Evolutionary conservation across 139 green algal species (phyloP).

Genomic region (Coelastrella sp.): DNA sequence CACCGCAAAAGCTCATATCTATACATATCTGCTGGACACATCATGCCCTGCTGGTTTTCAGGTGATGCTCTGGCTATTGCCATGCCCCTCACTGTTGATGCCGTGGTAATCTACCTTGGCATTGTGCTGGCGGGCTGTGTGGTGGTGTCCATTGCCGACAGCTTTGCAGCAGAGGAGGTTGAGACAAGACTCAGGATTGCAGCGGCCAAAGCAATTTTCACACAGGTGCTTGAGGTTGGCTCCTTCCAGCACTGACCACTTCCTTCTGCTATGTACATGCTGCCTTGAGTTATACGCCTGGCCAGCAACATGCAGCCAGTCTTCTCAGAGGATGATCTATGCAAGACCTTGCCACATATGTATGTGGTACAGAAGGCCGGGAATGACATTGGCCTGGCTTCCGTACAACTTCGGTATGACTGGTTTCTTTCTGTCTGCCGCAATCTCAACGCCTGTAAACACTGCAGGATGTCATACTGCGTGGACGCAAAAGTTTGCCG

Average conservation of each 20-base stretch:
- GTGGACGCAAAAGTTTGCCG: conserved; percentile 78
- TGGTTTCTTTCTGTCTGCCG: background rate
- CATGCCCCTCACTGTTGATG: conserved; percentile 83
- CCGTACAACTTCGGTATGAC: background rate
- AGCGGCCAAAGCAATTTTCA: conserved; percentile 79
- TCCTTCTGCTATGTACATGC: too few species aligned
- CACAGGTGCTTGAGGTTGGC: conserved; percentile 84
- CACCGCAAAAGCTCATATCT: too few species aligned
- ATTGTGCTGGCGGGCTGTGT: conserved; percentile 85
- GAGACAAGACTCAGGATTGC: conserved; percentile 75
- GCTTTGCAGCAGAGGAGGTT: conserved; percentile 85
- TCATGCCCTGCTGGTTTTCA: too few species aligned
- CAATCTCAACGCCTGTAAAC: too few species aligned
- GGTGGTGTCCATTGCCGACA: conserved; percentile 92
- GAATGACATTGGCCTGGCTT: too few species aligned
- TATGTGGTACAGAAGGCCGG: too few species aligned
- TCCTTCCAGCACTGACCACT: too few species aligned
- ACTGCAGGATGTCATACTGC: conserved; percentile 83
- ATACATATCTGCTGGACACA: too few species aligned
- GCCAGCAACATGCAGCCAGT: background rate
- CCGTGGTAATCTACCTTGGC: conserved; percentile 85
- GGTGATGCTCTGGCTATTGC: conserved; percentile 82
- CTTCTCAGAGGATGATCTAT: background rate
- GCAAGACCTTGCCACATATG: background rate
- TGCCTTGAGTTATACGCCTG: background rate